Evolutionary conservation across 2,329 filamentous ascomycete species (phyloP).

Genomic region (Pestalotiopsis sp.): DNA sequence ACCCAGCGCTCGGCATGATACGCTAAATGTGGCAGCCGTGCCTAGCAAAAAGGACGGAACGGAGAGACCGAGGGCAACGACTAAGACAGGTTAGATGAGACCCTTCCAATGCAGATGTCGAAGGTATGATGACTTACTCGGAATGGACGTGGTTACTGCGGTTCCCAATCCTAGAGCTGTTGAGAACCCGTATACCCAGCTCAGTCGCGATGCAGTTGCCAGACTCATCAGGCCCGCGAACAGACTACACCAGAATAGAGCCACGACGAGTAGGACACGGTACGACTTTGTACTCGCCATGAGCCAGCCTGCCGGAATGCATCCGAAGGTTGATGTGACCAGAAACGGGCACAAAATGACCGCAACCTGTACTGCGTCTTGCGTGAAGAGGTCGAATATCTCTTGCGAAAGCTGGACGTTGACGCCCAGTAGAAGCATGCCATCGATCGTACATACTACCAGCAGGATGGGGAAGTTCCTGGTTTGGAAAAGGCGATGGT

Average conservation of each 20-base stretch:
- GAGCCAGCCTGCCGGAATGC: slow-evolving; percentile 3
- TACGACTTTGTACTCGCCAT: slow-evolving; percentile 9
- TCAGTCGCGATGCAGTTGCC: background rate
- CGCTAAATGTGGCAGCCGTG: slow-evolving; percentile 10
- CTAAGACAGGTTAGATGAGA: background rate
- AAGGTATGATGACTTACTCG: background rate
- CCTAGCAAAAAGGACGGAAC: slow-evolving; percentile 8
- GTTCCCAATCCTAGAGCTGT: slow-evolving; percentile 2
- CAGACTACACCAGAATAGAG: slow-evolving; percentile 11
- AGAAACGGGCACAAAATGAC: slow-evolving; percentile 4
- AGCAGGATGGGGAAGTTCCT: slow-evolving; percentile 10
- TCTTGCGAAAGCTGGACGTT: slow-evolving; percentile 10
- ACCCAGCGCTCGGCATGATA: slow-evolving; percentile 4
- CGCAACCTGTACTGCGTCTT: slow-evolving; percentile 1
- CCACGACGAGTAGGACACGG: background rate
- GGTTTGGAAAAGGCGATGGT: slow-evolving; percentile 4
- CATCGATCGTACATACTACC: slow-evolving; percentile 2
- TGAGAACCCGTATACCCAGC: slow-evolving; percentile 9
- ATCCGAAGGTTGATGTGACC: slow-evolving; percentile 5
- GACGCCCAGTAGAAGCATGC: slow-evolving; percentile 10
- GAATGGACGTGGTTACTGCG: slow-evolving; percentile 8
- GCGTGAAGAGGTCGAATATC: slow-evolving; percentile 8
- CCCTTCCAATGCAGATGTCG: too few species aligned
- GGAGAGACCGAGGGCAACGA: slow-evolving; percentile 6
- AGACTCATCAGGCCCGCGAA: slow-evolving; percentile 8